Evolutionary conservation across 192 early-diverging fungal species (phyloP).

Genomic region (Obelidium mucronatum): DNA sequence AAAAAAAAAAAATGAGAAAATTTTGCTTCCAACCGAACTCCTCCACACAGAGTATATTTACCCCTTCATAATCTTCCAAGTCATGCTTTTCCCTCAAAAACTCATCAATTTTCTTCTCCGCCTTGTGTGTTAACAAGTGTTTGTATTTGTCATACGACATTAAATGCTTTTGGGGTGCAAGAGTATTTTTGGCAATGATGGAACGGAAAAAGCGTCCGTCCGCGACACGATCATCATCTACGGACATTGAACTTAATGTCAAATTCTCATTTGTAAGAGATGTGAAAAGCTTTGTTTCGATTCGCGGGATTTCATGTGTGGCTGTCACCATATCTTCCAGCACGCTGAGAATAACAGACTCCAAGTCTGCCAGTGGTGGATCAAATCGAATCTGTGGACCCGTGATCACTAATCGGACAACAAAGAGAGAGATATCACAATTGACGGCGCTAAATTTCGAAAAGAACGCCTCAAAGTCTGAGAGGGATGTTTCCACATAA

Average conservation of each 20-base stretch:
- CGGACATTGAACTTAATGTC: conserved; percentile 53
- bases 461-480: conserved; percentile 65
- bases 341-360: conserved; percentile 56
- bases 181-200: conserved; percentile 64
- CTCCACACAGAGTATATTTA: conserved; percentile 26
- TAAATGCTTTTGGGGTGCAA: conserved; percentile 66
- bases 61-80: conserved; percentile 65
- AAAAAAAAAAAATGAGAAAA: conserved; percentile 30
- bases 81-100: conserved; percentile 71
- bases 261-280: conserved; percentile 51
- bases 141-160: conserved; percentile 71
- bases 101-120: conserved; percentile 70
- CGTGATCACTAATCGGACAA: conserved; percentile 57
- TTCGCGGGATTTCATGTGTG: conserved; percentile 61
- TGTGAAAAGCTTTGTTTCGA: conserved; percentile 69
- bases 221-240: conserved; percentile 64
- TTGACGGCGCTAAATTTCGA: conserved; percentile 49
- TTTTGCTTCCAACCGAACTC: background rate
- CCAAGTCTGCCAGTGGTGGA: conserved; percentile 63
- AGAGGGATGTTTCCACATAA: conserved; percentile 52
- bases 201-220: conserved; percentile 58
- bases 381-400: conserved; percentile 70
- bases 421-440: conserved; percentile 59
- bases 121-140: conserved; percentile 65
- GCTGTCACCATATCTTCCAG: conserved; percentile 64